Percentiles rank a stretch among this genome's conserved stretches.
These are phyloP conservation scores for Chaetothyriales sp. DNA, from an alignment of 2,329 filamentous ascomycete genomes.

Conservation along the genomic window DNA sequence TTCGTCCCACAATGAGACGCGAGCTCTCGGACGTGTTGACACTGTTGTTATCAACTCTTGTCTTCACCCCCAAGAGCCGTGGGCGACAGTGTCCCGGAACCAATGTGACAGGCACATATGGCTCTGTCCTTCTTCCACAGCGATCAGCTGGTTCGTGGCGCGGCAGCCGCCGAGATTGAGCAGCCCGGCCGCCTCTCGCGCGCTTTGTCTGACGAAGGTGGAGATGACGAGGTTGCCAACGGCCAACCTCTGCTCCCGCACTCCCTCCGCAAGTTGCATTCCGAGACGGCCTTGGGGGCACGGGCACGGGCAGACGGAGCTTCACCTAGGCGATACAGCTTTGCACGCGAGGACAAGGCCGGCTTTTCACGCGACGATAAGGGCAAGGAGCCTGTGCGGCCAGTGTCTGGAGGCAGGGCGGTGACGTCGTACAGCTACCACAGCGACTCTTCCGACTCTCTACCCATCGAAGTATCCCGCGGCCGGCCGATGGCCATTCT, in stretches of 20 bases:
- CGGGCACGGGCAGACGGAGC: background rate
- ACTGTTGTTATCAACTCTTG: background rate
- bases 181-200: background rate
- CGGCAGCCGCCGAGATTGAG: background rate
- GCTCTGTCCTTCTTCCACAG: conserved; percentile 1
- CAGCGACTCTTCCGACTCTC: background rate
- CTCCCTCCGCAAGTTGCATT: background rate
- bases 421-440: background rate
- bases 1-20: background rate
- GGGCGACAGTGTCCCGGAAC: background rate
- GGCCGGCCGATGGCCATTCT: background rate
- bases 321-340: background rate
- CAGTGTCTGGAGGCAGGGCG: background rate
- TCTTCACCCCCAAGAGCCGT: background rate
- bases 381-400: background rate
- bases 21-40: background rate
- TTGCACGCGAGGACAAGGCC: background rate
- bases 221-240: background rate
- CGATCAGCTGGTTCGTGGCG: background rate
- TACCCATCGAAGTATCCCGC: background rate
- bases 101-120: background rate
- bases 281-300: background rate
- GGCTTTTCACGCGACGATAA: background rate
- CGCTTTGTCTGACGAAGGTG: background rate
- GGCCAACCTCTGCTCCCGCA: background rate